Conservation (phyloP, 495 filamentous ascomycete genomes). For the Penicillium alfredii region DNA sequence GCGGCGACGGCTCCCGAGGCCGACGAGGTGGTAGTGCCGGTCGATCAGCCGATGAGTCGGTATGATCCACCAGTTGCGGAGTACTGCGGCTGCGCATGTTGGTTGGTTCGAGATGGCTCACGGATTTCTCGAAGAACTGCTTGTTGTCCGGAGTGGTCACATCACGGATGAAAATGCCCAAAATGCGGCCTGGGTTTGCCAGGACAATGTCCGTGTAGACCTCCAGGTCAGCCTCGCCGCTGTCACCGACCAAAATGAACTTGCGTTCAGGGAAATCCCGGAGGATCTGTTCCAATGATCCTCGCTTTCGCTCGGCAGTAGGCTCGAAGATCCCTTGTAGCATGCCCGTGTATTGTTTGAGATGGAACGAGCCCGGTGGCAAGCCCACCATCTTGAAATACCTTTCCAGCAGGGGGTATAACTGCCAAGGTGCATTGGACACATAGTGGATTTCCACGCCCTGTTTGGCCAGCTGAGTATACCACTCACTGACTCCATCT, state of each 20-base stretch:
- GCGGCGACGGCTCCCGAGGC: conserved; percentile 14
- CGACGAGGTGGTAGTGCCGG: conserved; percentile 37
- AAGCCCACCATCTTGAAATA: conserved; percentile 77
- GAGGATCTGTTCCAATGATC: conserved; percentile 75
- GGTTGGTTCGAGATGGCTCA: conserved; percentile 30
- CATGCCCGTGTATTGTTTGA: conserved; percentile 95
- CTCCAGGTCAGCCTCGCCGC: conserved; percentile 93
- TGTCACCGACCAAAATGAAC: conserved; percentile 91
- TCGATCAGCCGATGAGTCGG: conserved; percentile 24
- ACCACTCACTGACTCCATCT: conserved; percentile 87
- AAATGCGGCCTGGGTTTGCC: conserved; percentile 72
- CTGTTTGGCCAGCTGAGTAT: conserved; percentile 62
- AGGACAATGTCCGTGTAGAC: conserved; percentile 92
- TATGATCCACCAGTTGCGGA: conserved; percentile 22
- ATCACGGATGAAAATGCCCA: conserved; percentile 89
- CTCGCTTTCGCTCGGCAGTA: conserved; percentile 88
- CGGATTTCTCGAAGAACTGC: conserved; percentile 72
- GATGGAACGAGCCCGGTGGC: conserved; percentile 80
- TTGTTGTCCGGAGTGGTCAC: conserved; percentile 69
- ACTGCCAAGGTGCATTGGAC: conserved; percentile 92
- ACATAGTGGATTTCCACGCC: conserved; percentile 90
- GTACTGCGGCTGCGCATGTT: conserved; percentile 23
- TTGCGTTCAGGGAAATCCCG: conserved; percentile 82
- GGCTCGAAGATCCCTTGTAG: conserved; percentile 97
- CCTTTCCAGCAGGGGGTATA: conserved; percentile 78